Conservation (phyloP, 176 grass and related monocot species). For the Juncus inflexus region DNA sequence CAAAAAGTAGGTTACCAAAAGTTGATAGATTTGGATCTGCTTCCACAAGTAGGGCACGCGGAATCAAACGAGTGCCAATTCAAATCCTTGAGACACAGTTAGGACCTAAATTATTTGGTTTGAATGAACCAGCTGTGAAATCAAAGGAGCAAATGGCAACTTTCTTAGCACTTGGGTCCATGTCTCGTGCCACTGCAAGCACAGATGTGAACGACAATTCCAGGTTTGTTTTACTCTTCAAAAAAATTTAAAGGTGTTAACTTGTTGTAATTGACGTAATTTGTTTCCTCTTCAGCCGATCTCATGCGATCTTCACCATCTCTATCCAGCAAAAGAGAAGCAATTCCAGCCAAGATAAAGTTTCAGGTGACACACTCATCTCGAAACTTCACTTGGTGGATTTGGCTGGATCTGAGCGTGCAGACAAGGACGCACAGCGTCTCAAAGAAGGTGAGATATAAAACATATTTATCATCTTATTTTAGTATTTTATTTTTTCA, state of each 20-base stretch:
- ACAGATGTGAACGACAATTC: conserved; percentile 55
- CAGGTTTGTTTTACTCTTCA: conserved; percentile 25
- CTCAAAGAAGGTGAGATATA: conserved; percentile 66
- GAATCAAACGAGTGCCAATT: conserved; percentile 66
- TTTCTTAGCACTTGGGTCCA: conserved; percentile 64
- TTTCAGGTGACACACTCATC: conserved; percentile 44
- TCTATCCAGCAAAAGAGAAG: conserved; percentile 58
- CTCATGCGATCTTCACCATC: conserved; percentile 86
- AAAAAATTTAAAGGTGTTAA: not conserved
- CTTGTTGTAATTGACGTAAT: too few relatives aligned
- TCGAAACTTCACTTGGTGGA: conserved; percentile 83
- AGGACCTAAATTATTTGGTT: conserved; percentile 78
- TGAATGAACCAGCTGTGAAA: conserved; percentile 81
- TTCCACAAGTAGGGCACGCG: conserved; percentile 32
- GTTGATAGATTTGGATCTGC: too few relatives aligned
- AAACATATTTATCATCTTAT: not conserved
- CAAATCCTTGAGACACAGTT: conserved; percentile 81
- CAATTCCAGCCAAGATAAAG: conserved; percentile 32
- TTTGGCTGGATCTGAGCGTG: conserved; percentile 85
- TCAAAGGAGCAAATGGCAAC: conserved; percentile 93
- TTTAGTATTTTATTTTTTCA: conserved; percentile 17
- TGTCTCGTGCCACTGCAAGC: conserved; percentile 76
- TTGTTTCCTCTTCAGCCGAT: conserved; percentile 48
- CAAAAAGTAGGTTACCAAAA: too few relatives aligned
- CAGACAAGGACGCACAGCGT: conserved; percentile 60